Evolutionary conservation across 345 rosid species (phyloP), one percentile per base, ranked within the genome.

Genomic region (Gossypium herbaceum): DNA sequence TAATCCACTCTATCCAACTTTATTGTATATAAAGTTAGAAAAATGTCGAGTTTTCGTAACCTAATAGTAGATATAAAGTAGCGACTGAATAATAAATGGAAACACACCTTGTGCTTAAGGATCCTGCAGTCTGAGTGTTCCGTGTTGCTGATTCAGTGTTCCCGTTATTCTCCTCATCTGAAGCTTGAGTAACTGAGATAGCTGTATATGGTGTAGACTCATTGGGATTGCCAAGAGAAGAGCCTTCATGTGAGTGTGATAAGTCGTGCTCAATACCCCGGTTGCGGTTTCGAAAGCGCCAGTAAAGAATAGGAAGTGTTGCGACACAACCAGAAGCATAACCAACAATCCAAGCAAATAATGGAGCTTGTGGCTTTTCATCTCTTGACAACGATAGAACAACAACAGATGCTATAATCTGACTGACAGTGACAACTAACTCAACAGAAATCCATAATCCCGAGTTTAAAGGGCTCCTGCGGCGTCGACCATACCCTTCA

Each of bases 291-390:
- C 78, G 84, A 64, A 83, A 92, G 71, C 94, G 92, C 91, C 97
- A 92, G 61, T 85, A 92, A 12, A 92, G 89, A 73, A 92, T 77
- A 63, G 97, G 97, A 70, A 92, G 92, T 15, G 88, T 89, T 55
- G 92, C 92, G 16, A 92, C 82, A 79, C 97, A 90, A 47, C 96
- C 97, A 76, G 86, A 86, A 27, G 96, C 91, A 83, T 92, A 92
- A 59, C 96, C 97, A 52, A 92, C 75, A 77, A 92, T 80, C 96
- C 97, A 92, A 2, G 86, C 85, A 79, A 89, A 89, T 65, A 92
- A 81, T 7, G 96, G 96, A 15, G 95, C 91, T 77, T 89, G 81
- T 6, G 97, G 97, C 54, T 88, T 87, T 86, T 92, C 97, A 79
- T 88, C 78, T 81, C 84, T 88, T 47, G 96, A 87, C 67, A 88